A percentile compares a stretch with the other conserved stretches of the same genome.
These are phyloP conservation scores for Violaceomyces palustris DNA, from an alignment of 1,284 basidiomycete species.

Conservation along the genomic window DNA sequence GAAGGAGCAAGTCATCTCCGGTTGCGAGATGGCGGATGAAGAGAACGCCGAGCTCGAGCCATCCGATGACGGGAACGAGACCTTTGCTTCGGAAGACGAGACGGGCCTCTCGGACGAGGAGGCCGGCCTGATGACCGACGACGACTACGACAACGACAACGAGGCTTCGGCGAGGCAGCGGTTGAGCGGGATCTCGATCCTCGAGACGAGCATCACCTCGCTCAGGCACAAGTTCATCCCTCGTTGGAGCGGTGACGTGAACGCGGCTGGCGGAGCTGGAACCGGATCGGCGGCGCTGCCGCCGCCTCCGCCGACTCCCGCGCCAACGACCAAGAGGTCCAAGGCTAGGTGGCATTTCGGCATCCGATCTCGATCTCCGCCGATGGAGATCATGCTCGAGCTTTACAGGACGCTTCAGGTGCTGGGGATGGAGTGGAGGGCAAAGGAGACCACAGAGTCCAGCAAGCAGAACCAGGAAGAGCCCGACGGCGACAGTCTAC, in stretches of 20 bases:
- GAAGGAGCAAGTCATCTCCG: no score
- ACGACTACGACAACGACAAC: conserved; percentile 17
- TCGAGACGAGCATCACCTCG: conserved; percentile 35
- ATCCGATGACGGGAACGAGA: conserved; percentile 36
- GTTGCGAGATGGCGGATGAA: conserved; percentile 12
- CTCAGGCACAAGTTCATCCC: neutral
- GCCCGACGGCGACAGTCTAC: conserved; percentile 1
- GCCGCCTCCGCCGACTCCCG: conserved; percentile 7
- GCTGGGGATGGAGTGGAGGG: conserved; percentile 91
- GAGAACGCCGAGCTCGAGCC: conserved; percentile 25
- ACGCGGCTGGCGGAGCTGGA: no score
- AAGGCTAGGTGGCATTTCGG: conserved; percentile 87
- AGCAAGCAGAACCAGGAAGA: conserved; percentile 10
- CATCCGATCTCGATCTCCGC: conserved; percentile 86
- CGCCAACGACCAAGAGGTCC: conserved; percentile 25
- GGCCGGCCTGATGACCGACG: conserved; percentile 18
- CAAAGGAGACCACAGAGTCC: conserved; percentile 26
- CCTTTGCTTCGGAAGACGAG: conserved; percentile 35
- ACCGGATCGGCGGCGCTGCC: conserved; percentile 3
- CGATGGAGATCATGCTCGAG: conserved; percentile 99
- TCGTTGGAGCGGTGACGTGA: neutral
- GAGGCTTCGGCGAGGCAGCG: conserved; percentile 27
- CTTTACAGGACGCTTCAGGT: conserved; percentile 88
- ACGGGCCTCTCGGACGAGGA: conserved; percentile 37
- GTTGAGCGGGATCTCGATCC: conserved; percentile 25